Conservation (phyloP, 208 protist species). For the Porcisia deanei region DNA sequence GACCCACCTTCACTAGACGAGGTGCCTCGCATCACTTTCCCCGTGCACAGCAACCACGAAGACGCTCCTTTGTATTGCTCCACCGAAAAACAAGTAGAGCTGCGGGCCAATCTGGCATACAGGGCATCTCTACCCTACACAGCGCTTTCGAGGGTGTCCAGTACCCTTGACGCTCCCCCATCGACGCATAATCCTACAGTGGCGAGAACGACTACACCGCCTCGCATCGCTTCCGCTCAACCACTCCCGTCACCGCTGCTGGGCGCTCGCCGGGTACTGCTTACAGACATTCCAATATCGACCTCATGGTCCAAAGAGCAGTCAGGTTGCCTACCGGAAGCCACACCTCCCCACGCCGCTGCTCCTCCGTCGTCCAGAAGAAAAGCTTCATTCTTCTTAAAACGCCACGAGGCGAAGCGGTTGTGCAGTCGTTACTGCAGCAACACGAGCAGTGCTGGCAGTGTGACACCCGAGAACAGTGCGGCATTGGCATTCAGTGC, state of each 20-base stretch:
- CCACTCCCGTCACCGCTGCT: not conserved
- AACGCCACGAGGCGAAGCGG: not conserved
- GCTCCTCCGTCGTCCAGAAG: not conserved
- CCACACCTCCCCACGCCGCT: not conserved
- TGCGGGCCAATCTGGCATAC: not conserved
- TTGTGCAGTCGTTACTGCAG: not conserved
- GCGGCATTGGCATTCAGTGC: not conserved
- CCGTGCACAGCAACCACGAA: not conserved
- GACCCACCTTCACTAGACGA: conserved; percentile 9
- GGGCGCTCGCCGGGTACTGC: not conserved
- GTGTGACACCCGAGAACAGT: not conserved
- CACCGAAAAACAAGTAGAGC: not conserved
- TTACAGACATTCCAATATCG: not conserved
- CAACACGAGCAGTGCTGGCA: not conserved
- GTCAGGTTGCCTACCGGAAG: not conserved
- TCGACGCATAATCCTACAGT: not conserved
- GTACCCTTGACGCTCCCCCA: not conserved
- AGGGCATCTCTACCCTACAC: not conserved
- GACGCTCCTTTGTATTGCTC: not conserved
- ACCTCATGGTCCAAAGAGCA: not conserved
- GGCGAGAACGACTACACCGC: not conserved
- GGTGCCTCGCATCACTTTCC: not conserved
- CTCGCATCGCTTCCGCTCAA: not conserved
- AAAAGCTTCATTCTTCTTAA: not conserved
- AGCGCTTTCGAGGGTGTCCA: not conserved